Base-by-base conservation (phyloP, 2,329 filamentous ascomycete species). In the Pseudogymnoascus sp. region DNA sequence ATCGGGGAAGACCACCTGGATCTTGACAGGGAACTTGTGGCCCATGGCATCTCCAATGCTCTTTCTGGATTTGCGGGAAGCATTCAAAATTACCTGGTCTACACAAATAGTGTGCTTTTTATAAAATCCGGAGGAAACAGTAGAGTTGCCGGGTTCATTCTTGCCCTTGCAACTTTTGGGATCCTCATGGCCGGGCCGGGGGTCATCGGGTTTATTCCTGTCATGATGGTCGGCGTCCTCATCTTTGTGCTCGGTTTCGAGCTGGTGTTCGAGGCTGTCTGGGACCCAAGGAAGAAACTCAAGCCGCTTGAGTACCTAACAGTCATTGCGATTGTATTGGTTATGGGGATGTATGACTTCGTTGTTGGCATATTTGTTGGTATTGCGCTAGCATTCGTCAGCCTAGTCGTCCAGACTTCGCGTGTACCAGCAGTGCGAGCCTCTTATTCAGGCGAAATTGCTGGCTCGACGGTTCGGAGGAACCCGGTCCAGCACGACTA, bases 321-420 rank as follows among this genome's bases (percentile, higher is more conserved):
- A 6, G 90, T 96, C 52, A 78, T 96, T 62, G 85, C 86, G 38
- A 97, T 97, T 67, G 92, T 97, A 1, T 78, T 97, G 19, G 91
- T 96, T 39, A 99, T 99, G 94, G 94, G 94, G 1, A 86, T 92
- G 8, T 93, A 96, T 76, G 94, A 99, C 74, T 99, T 99, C 72
- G 94, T 99, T 3, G 85, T 92, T 29, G 94, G 94, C 19, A 97
- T 99, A 49, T 86, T 94, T 10, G 84, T 96, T 31, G 94, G 94
- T 4, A 96, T 99, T 62, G 81, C 96, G 1, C 80, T 99, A 49
- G 94, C 94, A 0, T 97, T 96, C 71, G 83, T 95, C 23, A 93
- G 91, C 52, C 89, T 96, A 66, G 91, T 96, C 29, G 87, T 97
- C 26, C 92, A 97, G 73, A 93, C 92, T 8, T 96, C 94, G 1